These are phyloP conservation scores for Magnolia sinica DNA, from an alignment of 164 flowering plant species.

Conservation along the genomic window DNA sequence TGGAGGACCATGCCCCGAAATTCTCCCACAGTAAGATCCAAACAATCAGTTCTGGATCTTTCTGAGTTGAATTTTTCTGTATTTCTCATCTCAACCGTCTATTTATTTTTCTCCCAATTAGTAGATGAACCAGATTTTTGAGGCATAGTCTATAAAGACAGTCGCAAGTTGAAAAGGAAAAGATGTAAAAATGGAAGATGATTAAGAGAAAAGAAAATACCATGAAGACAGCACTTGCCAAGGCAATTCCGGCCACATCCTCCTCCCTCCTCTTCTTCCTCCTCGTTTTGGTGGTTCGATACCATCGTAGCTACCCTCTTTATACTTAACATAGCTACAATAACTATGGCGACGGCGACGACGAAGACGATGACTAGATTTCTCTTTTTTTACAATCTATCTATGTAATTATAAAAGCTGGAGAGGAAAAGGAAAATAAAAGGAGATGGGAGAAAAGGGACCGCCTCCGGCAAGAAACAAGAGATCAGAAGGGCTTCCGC, in stretches of 20 bases:
- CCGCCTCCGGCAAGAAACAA: conserved; percentile 77
- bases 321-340: conserved; percentile 42
- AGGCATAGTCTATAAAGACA: not conserved
- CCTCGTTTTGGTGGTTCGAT: conserved; percentile 63
- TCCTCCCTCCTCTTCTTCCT: conserved; percentile 4
- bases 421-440: not conserved
- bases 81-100: not conserved
- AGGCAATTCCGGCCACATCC: conserved; percentile 79
- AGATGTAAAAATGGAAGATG: not conserved
- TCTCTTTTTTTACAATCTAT: not conserved
- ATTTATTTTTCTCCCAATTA: not conserved
- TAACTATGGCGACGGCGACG: not conserved
- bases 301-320: conserved; percentile 76
- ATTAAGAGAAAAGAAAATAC: not conserved
- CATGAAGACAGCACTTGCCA: conserved; percentile 45
- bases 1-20: too few relatives aligned
- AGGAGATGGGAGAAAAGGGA: not conserved
- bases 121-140: not conserved
- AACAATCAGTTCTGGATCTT: too few relatives aligned
- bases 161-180: not conserved
- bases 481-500: conserved; percentile 77
- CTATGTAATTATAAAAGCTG: not conserved
- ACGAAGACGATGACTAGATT: too few relatives aligned
- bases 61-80: not conserved
- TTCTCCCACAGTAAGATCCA: too few relatives aligned